Evolutionary conservation across 768 basidiomycete species (phyloP), one percentile per base, ranked within the genome.

Genomic region (Rhizopogon vesiculosus): DNA sequence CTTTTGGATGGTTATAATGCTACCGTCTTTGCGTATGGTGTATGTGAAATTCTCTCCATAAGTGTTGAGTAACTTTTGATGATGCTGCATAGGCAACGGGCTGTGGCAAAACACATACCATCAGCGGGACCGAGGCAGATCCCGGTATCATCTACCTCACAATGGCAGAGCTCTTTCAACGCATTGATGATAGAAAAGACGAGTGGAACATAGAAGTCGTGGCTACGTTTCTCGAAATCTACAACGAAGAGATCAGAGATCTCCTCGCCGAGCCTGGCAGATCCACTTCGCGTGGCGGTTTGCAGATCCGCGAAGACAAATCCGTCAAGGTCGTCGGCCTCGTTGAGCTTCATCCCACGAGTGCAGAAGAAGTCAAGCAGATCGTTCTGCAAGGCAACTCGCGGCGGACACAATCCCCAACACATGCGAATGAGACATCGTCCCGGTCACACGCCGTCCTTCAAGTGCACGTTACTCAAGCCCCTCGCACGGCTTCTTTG

Each of bases 81-180:
- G 53, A 64, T 61, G 46, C 51, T 58, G 43, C 46, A 55, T 65
- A 98, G 97, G 97, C 97, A 22, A 98, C 97, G n/a, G 97, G 97
- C n/a, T 98, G 97, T 69, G 97, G 97, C 60, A 99, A 99, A 73
- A 99, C 97, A 5, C 95, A 98, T 72, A 99, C 97, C 18, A 98
- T 99, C 70, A 97, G 93, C 64, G 96, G 96, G 55, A 88, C 90
- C 39, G 87, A 89, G 44, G 67, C 70, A 19, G 89, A 96, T 68
- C 93, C 92, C 16, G 97, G 97, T 31, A 86, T 97, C 64, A 97
- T 98, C 69, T 94, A 98, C 72, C 80, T 93, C 56, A 93, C 94
- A 18, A 98, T 98, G 95, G 85, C 91, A 43, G 96, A 98, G 72
- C 84, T 99, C 59, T 99, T 98, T 70, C 87, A 89, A 64, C 83